Base-by-base conservation (phyloP, 495 filamentous ascomycete genomes). In the Talaromyces stipitatus region DNA sequence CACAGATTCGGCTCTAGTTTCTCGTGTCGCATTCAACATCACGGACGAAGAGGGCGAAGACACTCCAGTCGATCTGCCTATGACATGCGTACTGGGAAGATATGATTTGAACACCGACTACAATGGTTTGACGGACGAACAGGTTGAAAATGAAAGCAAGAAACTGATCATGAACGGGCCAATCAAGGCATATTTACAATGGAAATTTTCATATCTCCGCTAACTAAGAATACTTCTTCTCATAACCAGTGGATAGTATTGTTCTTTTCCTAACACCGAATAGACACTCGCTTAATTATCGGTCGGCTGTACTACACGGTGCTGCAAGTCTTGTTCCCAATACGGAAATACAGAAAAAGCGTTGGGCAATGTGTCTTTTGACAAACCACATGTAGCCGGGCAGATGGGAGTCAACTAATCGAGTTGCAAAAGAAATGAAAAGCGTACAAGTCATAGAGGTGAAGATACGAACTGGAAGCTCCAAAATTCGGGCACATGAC, bases 311-410 rank as follows among this genome's bases (percentile, higher is more conserved):
- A 18, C 28, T 54, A 23, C 51, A 54, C 38, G 51, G 51, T 12
- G 38, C 51, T 3, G 51, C 51, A 26, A 9, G 8, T 2, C 28
- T 54, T 22, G 51, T 54, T 9, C 51, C 51, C 1, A 16, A 2
- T 4, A 23, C 11, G 2, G 18, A 54, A 14, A 11, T 41, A 23
- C 14, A 29, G 8, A 54, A 54, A 16, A 54, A 36, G 18, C 51
- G 23, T 5, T 54, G 51, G 51, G 27, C 51, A 54, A 54, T 54
- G 51, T 30, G 51, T 2, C 51, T 54, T 36, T 12, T 54, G 28
- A 54, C 51, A 33, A 54, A 54, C 23, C 51, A 54, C 30, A 54
- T 54, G 51, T 23, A n/a, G 28, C 51, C 7, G 16, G 51, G 28
- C 5, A 18, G 51, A 14, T 54, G 51, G 30, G 30, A 54, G 11